These are phyloP conservation scores for Bjerkandera adusta DNA, from an alignment of 1,284 basidiomycete species.

Conservation along the genomic window DNA sequence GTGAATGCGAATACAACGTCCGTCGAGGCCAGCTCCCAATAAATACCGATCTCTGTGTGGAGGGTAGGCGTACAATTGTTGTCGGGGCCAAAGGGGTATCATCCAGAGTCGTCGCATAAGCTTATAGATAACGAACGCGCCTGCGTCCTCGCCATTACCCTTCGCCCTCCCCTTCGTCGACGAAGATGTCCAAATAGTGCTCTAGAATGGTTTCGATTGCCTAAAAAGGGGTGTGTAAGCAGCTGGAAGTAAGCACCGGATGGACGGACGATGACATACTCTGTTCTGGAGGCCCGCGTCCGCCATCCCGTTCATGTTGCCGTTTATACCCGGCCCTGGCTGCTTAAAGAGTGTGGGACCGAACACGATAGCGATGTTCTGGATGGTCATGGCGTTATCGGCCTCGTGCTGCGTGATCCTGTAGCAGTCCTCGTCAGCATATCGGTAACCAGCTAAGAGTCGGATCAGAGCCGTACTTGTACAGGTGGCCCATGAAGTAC, in stretches of 20 bases:
- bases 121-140: not conserved
- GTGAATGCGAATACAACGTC: slow-evolving; percentile 10
- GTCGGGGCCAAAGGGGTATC: slow-evolving; percentile 8
- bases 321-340: slow-evolving; percentile 29
- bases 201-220: slow-evolving; percentile 86
- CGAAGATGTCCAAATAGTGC: slow-evolving; percentile 85
- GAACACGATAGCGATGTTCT: slow-evolving; percentile 96
- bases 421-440: slow-evolving; percentile 2
- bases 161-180: slow-evolving; percentile 55
- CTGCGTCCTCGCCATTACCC: not conserved
- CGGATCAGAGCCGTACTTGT: slow-evolving; percentile 41
- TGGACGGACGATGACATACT: slow-evolving; percentile 33
- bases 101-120: slow-evolving; percentile 2
- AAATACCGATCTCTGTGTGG: slow-evolving; percentile 5
- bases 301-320: slow-evolving; percentile 42
- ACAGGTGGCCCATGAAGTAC: slow-evolving; percentile 91
- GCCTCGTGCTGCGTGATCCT: slow-evolving; percentile 76
- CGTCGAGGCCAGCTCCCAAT: slow-evolving; percentile 11
- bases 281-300: slow-evolving; percentile 69
- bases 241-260: not conserved
- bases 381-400: slow-evolving; percentile 90
- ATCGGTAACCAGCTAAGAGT: slow-evolving; percentile 9
- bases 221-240: slow-evolving; percentile 34
- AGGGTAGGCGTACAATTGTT: not conserved
- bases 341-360: slow-evolving; percentile 91